phyloP scores from a whole-genome alignment of 2,329 filamentous ascomycete species.

The Ramichloridium luteum region DNA sequence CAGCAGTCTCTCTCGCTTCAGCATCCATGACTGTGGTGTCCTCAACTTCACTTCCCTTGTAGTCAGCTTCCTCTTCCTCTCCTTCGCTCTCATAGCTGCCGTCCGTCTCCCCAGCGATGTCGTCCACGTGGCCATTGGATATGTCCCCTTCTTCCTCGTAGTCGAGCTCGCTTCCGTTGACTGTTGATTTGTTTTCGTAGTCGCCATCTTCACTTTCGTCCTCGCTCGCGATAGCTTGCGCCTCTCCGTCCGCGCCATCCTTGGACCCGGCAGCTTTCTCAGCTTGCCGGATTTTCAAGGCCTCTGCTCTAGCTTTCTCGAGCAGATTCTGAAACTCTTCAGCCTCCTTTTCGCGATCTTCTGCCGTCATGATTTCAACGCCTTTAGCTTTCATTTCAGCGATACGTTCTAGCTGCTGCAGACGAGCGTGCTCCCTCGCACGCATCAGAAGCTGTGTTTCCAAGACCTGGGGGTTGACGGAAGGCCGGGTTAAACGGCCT shows the following conservation, averaged over 20 bases:
- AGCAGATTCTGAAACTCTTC: constrained; percentile 79
- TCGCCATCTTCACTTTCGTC: constrained; percentile 46
- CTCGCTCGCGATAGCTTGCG: constrained; percentile 36
- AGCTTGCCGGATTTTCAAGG: constrained; percentile 60
- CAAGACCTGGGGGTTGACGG: constrained; percentile 59
- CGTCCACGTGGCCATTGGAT: constrained; percentile 10
- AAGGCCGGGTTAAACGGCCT: constrained; percentile 46
- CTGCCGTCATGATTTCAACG: constrained; percentile 67
- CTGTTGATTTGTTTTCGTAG: constrained; percentile 18
- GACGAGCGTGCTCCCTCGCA: constrained; percentile 66
- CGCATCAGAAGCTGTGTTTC: constrained; percentile 55
- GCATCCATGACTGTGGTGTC: constrained; percentile 2
- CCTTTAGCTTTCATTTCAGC: constrained; percentile 68
- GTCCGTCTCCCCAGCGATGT: constrained; percentile 12
- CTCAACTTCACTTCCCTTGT: constrained; percentile 15
- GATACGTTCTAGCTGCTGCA: constrained; percentile 65
- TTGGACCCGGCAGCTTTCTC: constrained; percentile 66
- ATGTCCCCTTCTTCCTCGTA: constrained; percentile 6
- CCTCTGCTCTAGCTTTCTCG: constrained; percentile 70
- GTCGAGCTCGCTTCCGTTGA: constrained; percentile 9
- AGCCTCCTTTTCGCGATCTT: constrained; percentile 73
- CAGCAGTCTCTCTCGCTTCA: not conserved
- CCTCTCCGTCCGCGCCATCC: constrained; percentile 37
- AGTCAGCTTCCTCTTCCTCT: constrained; percentile 10
- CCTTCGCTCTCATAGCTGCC: constrained; percentile 27